Percentiles rank a stretch among this genome's conserved stretches.
Evolutionary conservation across 73 alveolate species (phyloP).

Genomic region (Tetrahymena thermophila): DNA sequence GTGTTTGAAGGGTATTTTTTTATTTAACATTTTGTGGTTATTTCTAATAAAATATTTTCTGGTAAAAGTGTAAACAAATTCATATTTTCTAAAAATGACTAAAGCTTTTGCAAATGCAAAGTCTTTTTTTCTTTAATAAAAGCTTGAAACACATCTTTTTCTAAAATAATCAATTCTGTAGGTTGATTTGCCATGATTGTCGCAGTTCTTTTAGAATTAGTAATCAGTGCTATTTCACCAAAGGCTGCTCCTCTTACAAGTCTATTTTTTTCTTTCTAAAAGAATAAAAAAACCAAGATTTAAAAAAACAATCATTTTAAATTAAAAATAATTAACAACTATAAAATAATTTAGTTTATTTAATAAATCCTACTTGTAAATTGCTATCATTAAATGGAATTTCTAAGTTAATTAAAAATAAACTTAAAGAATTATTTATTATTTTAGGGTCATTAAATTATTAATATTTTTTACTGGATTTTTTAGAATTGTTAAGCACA

Average conservation of each 20-base stretch:
- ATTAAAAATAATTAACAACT: too few species aligned
- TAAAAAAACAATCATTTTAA: too few species aligned
- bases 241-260: constrained; percentile 34
- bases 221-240: constrained; percentile 35
- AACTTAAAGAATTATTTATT: too few species aligned
- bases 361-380: not conserved
- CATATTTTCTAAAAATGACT: not conserved
- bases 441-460: not conserved
- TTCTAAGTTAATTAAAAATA: not conserved
- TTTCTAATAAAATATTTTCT: not conserved
- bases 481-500: not conserved
- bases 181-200: constrained; percentile 30
- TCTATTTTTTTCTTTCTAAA: constrained; percentile 31
- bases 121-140: constrained; percentile 4
- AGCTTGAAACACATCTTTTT: constrained; percentile 35
- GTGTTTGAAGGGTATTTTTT: not conserved
- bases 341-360: too few species aligned
- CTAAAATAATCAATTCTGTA: constrained; percentile 29
- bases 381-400: not conserved
- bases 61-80: not conserved
- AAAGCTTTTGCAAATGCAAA: not conserved
- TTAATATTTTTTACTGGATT: not conserved
- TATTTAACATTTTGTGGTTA: not conserved
- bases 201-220: constrained; percentile 41
- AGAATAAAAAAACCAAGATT: not conserved